Percentiles rank a stretch among this genome's conserved stretches.
phyloP scores from a whole-genome alignment of 148 eudicot genomes.

The Rhododendron henanense region DNA sequence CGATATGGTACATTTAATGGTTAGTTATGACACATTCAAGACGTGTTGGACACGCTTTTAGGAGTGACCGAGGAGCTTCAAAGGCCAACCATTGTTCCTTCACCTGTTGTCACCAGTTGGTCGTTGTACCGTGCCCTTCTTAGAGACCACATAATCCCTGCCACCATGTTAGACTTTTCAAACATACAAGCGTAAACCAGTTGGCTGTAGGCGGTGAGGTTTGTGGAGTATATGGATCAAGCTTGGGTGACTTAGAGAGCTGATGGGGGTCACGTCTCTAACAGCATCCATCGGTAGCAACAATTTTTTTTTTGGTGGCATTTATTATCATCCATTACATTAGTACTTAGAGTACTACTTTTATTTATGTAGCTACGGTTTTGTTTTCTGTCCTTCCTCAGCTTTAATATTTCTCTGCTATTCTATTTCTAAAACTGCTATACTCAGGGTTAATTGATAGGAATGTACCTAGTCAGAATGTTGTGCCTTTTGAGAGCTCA shows the following conservation, averaged over 20 bases:
- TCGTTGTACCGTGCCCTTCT: background rate
- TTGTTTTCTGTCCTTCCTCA: background rate
- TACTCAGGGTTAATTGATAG: constrained; percentile 35
- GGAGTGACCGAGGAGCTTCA: background rate
- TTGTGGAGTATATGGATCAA: background rate
- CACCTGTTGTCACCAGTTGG: background rate
- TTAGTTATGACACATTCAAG: background rate
- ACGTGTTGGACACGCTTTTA: background rate
- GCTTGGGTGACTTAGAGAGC: background rate
- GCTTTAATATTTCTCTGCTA: background rate
- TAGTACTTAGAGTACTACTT: background rate
- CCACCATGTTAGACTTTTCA: background rate
- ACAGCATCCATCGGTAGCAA: background rate
- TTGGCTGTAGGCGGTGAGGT: background rate
- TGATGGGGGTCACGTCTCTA: background rate
- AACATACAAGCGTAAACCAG: background rate
- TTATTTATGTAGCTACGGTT: background rate
- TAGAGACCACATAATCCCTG: background rate
- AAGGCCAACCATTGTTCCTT: background rate
- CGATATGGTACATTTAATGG: background rate
- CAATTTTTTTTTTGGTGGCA: background rate
- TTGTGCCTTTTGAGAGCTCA: constrained; percentile 31
- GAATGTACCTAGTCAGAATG: constrained; percentile 23
- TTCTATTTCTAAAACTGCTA: constrained; percentile 1
- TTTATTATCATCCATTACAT: background rate